A percentile compares a stretch with the other conserved stretches of the same genome.
phyloP scores from a whole-genome alignment of 2,329 filamentous ascomycete species.

The Phyllosticta capitalensis region DNA sequence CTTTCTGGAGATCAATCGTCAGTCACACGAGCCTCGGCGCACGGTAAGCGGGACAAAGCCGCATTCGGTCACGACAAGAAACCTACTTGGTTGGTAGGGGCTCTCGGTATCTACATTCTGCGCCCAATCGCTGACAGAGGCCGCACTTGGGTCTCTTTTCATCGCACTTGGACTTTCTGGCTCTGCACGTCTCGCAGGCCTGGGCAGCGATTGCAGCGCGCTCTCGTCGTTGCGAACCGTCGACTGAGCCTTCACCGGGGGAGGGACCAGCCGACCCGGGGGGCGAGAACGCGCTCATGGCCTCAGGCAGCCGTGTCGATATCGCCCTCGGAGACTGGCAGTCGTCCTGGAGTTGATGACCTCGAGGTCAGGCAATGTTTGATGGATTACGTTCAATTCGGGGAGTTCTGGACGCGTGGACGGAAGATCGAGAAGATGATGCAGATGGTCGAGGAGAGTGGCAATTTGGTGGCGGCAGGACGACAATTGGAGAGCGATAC shows the following conservation, averaged over 20 bases:
- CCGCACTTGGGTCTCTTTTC: conserved; percentile 13
- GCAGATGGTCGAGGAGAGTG: background rate
- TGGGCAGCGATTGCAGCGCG: conserved; percentile 13
- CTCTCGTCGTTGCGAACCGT: conserved; percentile 7
- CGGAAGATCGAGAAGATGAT: background rate
- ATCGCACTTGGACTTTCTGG: conserved; percentile 13
- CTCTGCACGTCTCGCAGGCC: conserved; percentile 12
- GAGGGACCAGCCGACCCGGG: background rate
- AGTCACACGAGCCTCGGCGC: background rate
- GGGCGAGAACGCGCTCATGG: conserved; percentile 8
- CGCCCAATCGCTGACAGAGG: conserved; percentile 13
- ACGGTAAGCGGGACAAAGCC: background rate
- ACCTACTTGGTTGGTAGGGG: conserved; percentile 13
- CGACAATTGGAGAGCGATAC: background rate
- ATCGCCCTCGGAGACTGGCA: background rate
- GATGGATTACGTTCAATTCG: background rate
- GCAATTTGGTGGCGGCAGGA: background rate
- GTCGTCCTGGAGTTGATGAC: background rate
- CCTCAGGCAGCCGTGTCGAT: background rate
- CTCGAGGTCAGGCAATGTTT: background rate
- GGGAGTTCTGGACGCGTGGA: background rate
- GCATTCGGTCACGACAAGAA: background rate
- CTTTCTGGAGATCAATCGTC: conserved; percentile 6
- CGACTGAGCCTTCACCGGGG: background rate
- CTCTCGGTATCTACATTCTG: conserved; percentile 12